These are phyloP conservation scores for Closterium sp. DNA, from an alignment of 139 green algal species.

Conservation along the genomic window DNA sequence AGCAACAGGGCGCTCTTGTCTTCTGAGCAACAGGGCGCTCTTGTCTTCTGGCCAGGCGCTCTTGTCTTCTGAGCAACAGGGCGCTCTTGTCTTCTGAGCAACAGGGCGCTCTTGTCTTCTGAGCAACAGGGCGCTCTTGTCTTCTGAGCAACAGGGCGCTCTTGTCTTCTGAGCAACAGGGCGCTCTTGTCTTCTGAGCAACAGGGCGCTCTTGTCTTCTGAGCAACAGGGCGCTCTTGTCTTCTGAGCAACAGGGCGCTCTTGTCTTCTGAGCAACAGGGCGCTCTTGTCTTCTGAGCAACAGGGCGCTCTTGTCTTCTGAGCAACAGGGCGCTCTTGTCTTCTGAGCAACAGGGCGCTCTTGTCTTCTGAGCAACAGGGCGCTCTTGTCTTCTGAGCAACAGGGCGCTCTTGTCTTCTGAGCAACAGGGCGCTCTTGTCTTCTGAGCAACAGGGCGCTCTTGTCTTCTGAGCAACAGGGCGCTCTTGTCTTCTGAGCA, in stretches of 20 bases:
- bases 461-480: slow-evolving; percentile 82
- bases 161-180: slow-evolving; percentile 82
- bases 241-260: slow-evolving; percentile 67
- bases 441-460: slow-evolving; percentile 67
- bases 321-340: slow-evolving; percentile 92
- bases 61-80: slow-evolving; percentile 82
- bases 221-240: slow-evolving; percentile 92
- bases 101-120: slow-evolving; percentile 83
- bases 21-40: no score
- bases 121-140: slow-evolving; percentile 92
- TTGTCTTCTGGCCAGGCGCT: no score
- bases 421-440: slow-evolving; percentile 92
- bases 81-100: slow-evolving; percentile 82
- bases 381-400: slow-evolving; percentile 82
- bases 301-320: slow-evolving; percentile 83
- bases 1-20: slow-evolving; percentile 91
- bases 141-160: slow-evolving; percentile 67
- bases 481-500: slow-evolving; percentile 82
- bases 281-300: slow-evolving; percentile 82
- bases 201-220: slow-evolving; percentile 83
- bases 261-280: slow-evolving; percentile 82
- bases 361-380: slow-evolving; percentile 82
- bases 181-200: slow-evolving; percentile 82
- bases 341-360: slow-evolving; percentile 67
- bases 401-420: slow-evolving; percentile 83